These are phyloP conservation scores for Podila epigama DNA, from an alignment of 192 early-diverging fungal genomes.

Conservation along the genomic window DNA sequence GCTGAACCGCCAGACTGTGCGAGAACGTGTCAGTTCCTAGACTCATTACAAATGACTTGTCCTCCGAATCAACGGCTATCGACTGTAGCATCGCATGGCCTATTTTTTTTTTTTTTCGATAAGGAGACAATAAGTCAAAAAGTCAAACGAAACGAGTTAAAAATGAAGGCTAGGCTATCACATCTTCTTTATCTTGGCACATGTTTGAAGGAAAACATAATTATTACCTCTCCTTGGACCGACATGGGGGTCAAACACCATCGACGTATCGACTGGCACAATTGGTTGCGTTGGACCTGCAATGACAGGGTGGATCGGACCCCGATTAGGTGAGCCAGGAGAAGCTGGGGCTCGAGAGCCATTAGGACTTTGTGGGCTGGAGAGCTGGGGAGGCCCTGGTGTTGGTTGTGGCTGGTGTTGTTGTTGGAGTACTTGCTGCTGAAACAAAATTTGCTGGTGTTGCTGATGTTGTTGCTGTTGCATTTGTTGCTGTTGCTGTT, in stretches of 20 bases:
- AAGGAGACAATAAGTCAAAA: not conserved
- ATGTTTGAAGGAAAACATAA: not conserved
- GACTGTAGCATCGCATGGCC: constrained; percentile 45
- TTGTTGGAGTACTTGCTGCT: constrained; percentile 9
- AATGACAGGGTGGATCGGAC: constrained; percentile 6
- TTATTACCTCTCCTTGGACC: constrained; percentile 37
- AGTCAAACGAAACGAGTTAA: not conserved
- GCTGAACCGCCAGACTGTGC: constrained; percentile 37
- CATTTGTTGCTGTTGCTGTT: constrained; percentile 1
- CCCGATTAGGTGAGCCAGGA: constrained; percentile 25
- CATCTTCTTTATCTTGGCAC: too few relatives aligned
- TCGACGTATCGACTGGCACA: constrained; percentile 20
- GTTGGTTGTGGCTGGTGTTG: constrained; percentile 6
- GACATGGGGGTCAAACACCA: constrained; percentile 26
- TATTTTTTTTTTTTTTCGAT: not conserved
- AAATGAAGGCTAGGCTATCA: too few relatives aligned
- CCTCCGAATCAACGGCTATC: constrained; percentile 40
- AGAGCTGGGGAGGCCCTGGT: not conserved
- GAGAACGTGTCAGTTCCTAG: constrained; percentile 26
- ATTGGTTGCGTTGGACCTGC: not conserved
- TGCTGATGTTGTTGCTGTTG: not conserved
- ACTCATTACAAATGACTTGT: constrained; percentile 51
- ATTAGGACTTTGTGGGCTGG: constrained; percentile 24
- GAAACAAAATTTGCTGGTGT: not conserved
- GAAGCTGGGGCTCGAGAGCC: constrained; percentile 31